Evolutionary conservation across 257 asterid species (phyloP), one percentile per base, ranked within the genome.

Genomic region (Coffea eugenioides): DNA sequence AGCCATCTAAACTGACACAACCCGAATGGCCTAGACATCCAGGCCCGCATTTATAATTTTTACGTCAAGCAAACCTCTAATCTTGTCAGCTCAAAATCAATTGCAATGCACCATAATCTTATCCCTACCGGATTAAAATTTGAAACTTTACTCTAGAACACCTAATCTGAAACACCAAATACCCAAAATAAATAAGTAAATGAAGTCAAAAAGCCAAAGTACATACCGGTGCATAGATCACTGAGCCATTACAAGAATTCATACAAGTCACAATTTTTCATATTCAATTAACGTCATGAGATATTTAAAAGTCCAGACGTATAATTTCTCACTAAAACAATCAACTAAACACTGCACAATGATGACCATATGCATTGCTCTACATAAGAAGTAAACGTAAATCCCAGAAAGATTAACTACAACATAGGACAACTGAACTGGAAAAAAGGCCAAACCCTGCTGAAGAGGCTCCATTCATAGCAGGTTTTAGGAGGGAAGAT

Each of bases 1-100:
- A 73, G 81, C 83, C 87, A 84, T 78, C 64, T 41, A 74, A 31
- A 41, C 80, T 74, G 70, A 48, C 66, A 65, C 27, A 23, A 7
- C 21, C 48, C n/a, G 64, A 74, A 54, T 56, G 66, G 62, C 56
- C 25, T 67, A 56, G 54, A 56, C 46, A 48, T 71, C 69, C 71
- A 71, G 34, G 67, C 54, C 74, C 27, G 6, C 36, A 62, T 25
- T 59, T 71, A 65, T 65, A 61, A 34, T 49, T 56, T 49, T 68
- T 25, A 25, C 71, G 51, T 76, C 43, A 56, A 71, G 68, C 7
- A n/a, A 71, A 77, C 69, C 18, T 8, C 57, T 59, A 10, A 51
- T 21, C 25, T 12, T 13, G 21, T 67, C 74, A 64, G 68, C 68
- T 46, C 74, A 68, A 62, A 56, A 67, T 41, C 34, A 27, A 15